Percentiles rank a stretch among this genome's conserved stretches.
Conservation (phyloP, 2,329 filamentous ascomycete species). For the Cadophora gregata region DNA sequence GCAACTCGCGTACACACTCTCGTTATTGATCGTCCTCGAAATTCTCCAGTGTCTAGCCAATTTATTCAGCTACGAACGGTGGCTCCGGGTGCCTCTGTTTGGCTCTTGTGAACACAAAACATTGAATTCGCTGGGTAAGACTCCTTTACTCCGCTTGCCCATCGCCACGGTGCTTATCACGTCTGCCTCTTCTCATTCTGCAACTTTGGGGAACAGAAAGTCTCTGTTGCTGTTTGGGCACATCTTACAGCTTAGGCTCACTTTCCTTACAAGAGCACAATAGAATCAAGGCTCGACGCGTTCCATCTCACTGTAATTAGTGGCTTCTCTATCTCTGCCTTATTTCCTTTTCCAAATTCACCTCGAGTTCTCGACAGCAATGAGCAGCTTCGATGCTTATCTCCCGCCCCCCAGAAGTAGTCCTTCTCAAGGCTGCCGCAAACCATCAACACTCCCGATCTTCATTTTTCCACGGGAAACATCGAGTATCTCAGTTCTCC, state of each 20-base stretch:
- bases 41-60: not conserved
- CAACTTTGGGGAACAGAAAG: not conserved
- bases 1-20: not conserved
- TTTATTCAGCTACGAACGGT: slow-evolving; percentile 7
- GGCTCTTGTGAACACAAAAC: slow-evolving; percentile 4
- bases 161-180: not conserved
- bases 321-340: not conserved
- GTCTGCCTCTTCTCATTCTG: not conserved
- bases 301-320: not conserved
- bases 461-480: not conserved
- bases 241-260: not conserved
- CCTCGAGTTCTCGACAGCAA: not conserved
- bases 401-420: too few relatives aligned
- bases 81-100: slow-evolving; percentile 9
- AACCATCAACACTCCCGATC: not conserved
- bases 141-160: not conserved
- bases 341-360: not conserved
- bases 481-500: not conserved
- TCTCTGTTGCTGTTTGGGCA: not conserved
- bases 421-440: not conserved
- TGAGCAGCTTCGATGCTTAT: not conserved
- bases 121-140: not conserved
- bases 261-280: not conserved
- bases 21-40: not conserved
- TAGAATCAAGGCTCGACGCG: not conserved